Base-by-base conservation (phyloP, 805 yeast species). In the Suhomyces tanzawaensis region DNA sequence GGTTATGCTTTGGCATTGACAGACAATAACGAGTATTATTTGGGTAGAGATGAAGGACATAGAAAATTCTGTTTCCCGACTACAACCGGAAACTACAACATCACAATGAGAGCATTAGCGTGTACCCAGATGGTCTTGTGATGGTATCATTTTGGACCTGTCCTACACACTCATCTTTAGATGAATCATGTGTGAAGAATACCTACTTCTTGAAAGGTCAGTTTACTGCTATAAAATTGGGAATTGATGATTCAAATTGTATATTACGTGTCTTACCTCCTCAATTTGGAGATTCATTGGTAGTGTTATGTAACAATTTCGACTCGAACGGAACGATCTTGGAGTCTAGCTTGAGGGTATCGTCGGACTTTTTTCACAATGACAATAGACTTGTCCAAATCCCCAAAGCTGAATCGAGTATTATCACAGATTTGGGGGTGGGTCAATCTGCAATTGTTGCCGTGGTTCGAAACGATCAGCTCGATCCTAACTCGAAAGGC, bases 11-110 rank as follows among this genome's bases (percentile, higher is more conserved):
- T 74, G 45, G 72, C 69, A 2, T 47, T 70, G 16, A 56, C 73
- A 1, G n/a, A 27, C 0, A 39, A 51, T 0, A 40, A 45, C 1
- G 53, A 49, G n/a, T 75, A 68, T 7, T 73, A 52, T 44, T 57
- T 62, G 28, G 72, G 85, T 2, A 52, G 47, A 16, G 79, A 81
- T 49, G 58, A 63, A 41, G 85, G 83, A 13, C 58, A 60, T 45
- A 52, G 9, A 43, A 49, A 13, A 60, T 76, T 42, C 63, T 62
- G 3, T 34, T 64, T 15, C 52, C 56, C 6, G 36, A 15, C 16
- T 58, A 54, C 23, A 17, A 24, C 29, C 30, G 42, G 41, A n/a
- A 25, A 3, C 13, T 22, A 6, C 13, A 33, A 36, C 7, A 24
- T 46, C 7, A 12, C 14, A n/a, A n/a, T n/a, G 55, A 60, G 2